A percentile compares a stretch with the other conserved stretches of the same genome.
These are phyloP conservation scores for Coemansia guatemalensis DNA, from an alignment of 192 early-diverging fungal genomes.

Conservation along the genomic window DNA sequence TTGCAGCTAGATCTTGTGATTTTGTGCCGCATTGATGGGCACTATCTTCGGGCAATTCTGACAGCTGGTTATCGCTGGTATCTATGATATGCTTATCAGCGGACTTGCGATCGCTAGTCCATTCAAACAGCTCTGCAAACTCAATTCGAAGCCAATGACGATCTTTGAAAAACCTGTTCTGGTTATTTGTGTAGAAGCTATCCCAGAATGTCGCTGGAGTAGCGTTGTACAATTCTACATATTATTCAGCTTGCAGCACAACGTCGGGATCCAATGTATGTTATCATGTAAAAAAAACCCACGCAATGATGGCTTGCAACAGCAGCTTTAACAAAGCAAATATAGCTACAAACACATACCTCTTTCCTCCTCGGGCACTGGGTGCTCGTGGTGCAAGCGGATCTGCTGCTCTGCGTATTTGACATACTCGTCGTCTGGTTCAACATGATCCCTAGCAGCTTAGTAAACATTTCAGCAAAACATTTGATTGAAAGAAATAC, in stretches of 20 bases:
- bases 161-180: conserved; percentile 94
- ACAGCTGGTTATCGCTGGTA: not conserved
- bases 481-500: not conserved
- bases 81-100: not conserved
- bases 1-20: not conserved
- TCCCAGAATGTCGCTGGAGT: conserved; percentile 68
- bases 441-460: conserved; percentile 83
- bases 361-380: conserved; percentile 59
- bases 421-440: conserved; percentile 85
- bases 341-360: conserved; percentile 22
- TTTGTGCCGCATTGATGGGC: not conserved
- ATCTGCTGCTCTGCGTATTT: conserved; percentile 74
- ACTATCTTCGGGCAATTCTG: not conserved
- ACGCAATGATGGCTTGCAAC: not conserved
- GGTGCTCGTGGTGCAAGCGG: conserved; percentile 65
- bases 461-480: not conserved
- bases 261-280: not conserved
- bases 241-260: not conserved
- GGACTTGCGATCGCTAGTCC: conserved; percentile 35
- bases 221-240: conserved; percentile 54
- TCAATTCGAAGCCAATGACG: conserved; percentile 92
- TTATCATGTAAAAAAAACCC: not conserved
- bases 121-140: conserved; percentile 83
- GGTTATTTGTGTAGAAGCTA: conserved; percentile 75
- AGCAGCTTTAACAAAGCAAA: not conserved